Evolutionary conservation across 495 filamentous ascomycete species (phyloP), one percentile per base, ranked within the genome.

Genomic region (Cairneyella variabilis): DNA sequence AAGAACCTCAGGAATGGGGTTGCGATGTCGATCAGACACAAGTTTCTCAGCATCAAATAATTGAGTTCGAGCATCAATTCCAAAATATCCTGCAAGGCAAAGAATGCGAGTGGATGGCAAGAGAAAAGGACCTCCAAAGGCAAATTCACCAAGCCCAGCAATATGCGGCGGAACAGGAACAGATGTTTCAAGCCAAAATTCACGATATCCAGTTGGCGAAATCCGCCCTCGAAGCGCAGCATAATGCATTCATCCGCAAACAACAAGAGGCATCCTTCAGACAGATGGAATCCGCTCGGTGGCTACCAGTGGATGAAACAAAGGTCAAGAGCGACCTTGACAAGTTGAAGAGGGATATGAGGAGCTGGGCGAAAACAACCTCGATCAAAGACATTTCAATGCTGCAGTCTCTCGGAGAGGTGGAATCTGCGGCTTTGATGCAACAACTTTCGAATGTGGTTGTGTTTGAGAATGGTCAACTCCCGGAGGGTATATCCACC

Each of bases 291-390:
- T 41, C 48, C 22, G 53, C 36, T 9, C 34, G 30, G 1, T 58
- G 55, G 48, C 27, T 34, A 14, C 55, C 54, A 3, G 40, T 3
- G 2, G 55, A 58, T 3, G 55, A 42, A 20, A 48, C 10, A 2
- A 41, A 53, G 26, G 25, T 52, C 22, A 58, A n/a, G 6, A 12
- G 28, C 14, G 49, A 58, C 10, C 49, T 58, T 16, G 55, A 52
- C 3, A 52, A 25, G 26, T 41, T 58, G 4, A 58, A 53, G 41
- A 46, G 41, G 20, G 46, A 52, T 11, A 53, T 58, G 48, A 46
- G 41, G 32, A 34, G 2, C n/a, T 48, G 9, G 32, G 27, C 40
- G 16, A 52, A 48, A n/a, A 22, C 3, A 32, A 48, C 17, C 3
- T 20, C 55, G 0, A 53, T 30, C 1, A 48, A 48, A 3, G 17